These are phyloP conservation scores for Neostapfia colusana DNA, from an alignment of 176 grass and related monocot genomes.

Conservation along the genomic window DNA sequence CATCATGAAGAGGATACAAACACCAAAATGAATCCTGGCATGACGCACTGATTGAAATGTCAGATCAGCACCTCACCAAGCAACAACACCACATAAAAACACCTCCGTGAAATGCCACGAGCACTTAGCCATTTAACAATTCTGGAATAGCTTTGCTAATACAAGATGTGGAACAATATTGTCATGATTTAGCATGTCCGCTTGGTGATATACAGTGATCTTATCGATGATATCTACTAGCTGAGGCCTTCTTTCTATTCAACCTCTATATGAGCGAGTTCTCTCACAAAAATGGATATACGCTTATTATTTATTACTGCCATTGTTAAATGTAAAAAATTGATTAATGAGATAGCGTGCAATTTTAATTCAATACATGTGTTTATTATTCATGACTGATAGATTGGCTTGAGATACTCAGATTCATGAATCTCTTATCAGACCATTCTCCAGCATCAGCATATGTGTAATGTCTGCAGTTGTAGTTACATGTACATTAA, in stretches of 20 bases:
- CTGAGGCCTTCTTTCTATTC: neutral
- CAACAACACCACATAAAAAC: neutral
- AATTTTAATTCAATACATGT: slow-evolving; percentile 8
- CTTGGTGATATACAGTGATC: neutral
- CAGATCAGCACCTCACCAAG: neutral
- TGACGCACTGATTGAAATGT: neutral
- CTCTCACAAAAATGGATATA: slow-evolving; percentile 4
- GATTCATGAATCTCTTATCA: slow-evolving; percentile 1
- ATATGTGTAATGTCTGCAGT: neutral
- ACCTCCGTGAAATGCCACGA: neutral
- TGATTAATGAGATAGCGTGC: neutral
- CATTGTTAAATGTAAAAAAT: slow-evolving; percentile 13
- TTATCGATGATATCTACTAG: neutral
- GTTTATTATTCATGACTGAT: slow-evolving; percentile 1
- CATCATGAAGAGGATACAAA: neutral
- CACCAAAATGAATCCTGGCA: neutral
- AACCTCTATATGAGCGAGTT: neutral
- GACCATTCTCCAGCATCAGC: neutral
- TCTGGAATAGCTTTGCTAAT: neutral
- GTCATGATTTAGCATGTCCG: neutral
- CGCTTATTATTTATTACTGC: neutral
- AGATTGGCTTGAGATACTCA: neutral
- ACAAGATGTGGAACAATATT: slow-evolving; percentile 1
- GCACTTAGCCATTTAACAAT: neutral
- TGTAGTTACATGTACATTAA: too few relatives aligned